Evolutionary conservation across 2,329 filamentous ascomycete genomes (phyloP), one percentile per base, ranked within the genome.

Genomic region (Neopestalotiopsis sp.): DNA sequence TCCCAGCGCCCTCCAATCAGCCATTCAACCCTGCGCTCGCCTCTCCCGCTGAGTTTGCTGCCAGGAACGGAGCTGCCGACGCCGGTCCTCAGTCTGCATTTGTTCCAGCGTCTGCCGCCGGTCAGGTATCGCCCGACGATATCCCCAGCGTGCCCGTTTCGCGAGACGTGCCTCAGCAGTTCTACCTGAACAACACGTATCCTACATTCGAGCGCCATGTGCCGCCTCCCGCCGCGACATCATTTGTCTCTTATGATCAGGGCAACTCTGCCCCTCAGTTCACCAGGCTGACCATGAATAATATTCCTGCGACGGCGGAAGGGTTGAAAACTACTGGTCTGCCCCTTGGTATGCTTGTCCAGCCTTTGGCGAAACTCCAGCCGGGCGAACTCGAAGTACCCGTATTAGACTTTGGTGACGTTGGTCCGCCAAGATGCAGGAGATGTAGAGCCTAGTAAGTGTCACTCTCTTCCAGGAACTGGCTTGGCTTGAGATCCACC

Each of bases 181-280:
- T 95, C 82, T 99, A 95, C 79, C 88, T 97, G 74, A 90, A 87
- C 74, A 93, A 97, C 79, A 87, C 97, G 65, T 98, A 98, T 79
- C 94, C 95, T 20, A 99, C 96, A 3, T 97, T 98, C 83, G 95
- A 98, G 82, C 93, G 93, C 69, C 94, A 97, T 78, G 87, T 97
- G 2, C 95, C 96, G 12, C 96, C 96, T 61, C 94, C 96, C 2
- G 93, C 95, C 14, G 90, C 92, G 5, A 88, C 96, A 28, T 94
- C 96, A 2, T 98, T 96, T 76, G 92, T 98, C 49, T 93, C 95
- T n/a, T 93, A 91, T 75, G 96, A 99, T 76, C 96, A 99, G 80
- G 96, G 96, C 75, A 99, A 98, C 79, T 92, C 96, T 5, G 98
- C 96, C 14, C 96, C 96, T 42, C 98, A 98, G 81, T 96, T 94